Percentiles rank a stretch among this genome's conserved stretches.
Conservation (phyloP, 192 early-diverging fungal genomes). For the Chytriomyces hyalinus region DNA sequence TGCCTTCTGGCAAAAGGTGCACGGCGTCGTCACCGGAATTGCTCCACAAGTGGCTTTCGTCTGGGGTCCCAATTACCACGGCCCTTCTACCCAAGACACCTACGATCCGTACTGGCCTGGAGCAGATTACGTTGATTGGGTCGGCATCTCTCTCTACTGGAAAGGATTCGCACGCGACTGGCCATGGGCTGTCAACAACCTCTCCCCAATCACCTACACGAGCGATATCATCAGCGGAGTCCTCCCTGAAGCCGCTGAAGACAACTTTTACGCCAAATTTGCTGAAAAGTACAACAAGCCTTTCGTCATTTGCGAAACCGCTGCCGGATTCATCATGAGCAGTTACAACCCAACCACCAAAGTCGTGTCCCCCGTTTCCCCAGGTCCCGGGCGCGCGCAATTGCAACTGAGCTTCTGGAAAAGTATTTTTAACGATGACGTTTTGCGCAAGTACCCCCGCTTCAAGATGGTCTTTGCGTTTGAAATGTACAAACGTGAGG, state of each 20-base stretch:
- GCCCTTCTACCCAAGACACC: slow-evolving; percentile 12
- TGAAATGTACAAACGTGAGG: slow-evolving; percentile 22
- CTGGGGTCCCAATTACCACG: slow-evolving; percentile 25
- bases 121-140: slow-evolving; percentile 40
- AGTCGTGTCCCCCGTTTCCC: neutral
- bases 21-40: neutral
- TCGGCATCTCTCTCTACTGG: slow-evolving; percentile 34
- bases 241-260: neutral
- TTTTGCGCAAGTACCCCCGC: neutral
- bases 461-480: slow-evolving; percentile 19
- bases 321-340: neutral
- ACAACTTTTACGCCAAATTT: slow-evolving; percentile 25
- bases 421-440: slow-evolving; percentile 1
- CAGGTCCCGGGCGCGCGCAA: neutral
- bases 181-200: slow-evolving; percentile 7
- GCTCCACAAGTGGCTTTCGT: slow-evolving; percentile 22
- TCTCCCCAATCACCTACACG: slow-evolving; percentile 1
- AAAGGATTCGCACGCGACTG: slow-evolving; percentile 14
- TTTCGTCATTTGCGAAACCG: slow-evolving; percentile 22
- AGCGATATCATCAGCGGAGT: slow-evolving; percentile 10
- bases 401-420: slow-evolving; percentile 23
- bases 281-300: slow-evolving; percentile 31
- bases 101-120: slow-evolving; percentile 38
- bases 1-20: slow-evolving; percentile 11
- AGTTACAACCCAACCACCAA: neutral